These are phyloP conservation scores for Penicillium sp. DNA, from an alignment of 2,329 filamentous ascomycete species.

Conservation along the genomic window DNA sequence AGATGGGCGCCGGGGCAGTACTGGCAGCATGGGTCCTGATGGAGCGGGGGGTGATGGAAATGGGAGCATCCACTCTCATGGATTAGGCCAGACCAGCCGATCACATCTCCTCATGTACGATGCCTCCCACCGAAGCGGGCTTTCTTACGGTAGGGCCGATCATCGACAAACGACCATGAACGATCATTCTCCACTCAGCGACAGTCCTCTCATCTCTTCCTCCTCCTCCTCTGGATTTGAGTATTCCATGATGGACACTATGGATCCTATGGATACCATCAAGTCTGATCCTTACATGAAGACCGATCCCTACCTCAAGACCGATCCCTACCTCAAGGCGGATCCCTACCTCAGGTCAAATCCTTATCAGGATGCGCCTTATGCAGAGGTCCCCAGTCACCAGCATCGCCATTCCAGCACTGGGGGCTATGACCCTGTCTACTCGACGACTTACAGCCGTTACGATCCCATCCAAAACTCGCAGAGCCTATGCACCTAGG, in stretches of 20 bases:
- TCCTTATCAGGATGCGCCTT: conserved; percentile 36
- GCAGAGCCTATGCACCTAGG: conserved; percentile 38
- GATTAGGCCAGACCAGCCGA: conserved; percentile 31
- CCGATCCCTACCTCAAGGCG: conserved; percentile 27
- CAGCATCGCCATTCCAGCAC: conserved; percentile 27
- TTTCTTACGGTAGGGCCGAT: conserved; percentile 36
- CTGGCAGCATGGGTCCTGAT: conserved; percentile 69
- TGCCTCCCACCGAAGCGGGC: conserved; percentile 30
- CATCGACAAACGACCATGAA: conserved; percentile 38
- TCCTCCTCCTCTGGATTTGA: conserved; percentile 43
- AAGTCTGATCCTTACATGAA: conserved; percentile 33
- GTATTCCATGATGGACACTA: conserved; percentile 40
- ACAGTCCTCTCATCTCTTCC: conserved; percentile 41
- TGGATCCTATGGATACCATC: conserved; percentile 42
- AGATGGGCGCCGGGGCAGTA: conserved; percentile 67
- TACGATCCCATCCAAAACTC: conserved; percentile 36
- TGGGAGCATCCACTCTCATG: conserved; percentile 30
- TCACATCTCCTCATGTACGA: conserved; percentile 40
- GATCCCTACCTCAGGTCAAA: conserved; percentile 26
- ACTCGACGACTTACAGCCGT: conserved; percentile 33
- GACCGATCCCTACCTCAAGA: conserved; percentile 22
- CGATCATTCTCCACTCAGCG: conserved; percentile 41
- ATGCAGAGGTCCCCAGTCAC: conserved; percentile 24
- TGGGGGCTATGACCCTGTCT: conserved; percentile 34
- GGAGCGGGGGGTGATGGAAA: conserved; percentile 52